Percentiles rank a stretch among this genome's conserved stretches.
Evolutionary conservation across 257 asterid species (phyloP).

Genomic region (Solanum etuberosum): DNA sequence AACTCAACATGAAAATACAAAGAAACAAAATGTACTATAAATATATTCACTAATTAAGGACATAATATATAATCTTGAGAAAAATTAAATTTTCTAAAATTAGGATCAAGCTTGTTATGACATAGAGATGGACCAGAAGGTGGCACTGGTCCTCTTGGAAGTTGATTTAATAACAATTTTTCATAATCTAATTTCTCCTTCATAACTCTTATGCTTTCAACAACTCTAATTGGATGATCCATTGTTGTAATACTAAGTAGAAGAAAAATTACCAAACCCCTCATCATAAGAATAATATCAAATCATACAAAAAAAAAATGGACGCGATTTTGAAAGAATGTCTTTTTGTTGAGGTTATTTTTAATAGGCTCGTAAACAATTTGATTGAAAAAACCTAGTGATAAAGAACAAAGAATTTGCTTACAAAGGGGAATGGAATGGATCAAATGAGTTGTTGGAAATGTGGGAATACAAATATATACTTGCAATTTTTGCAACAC

Average conservation of each 20-base stretch:
- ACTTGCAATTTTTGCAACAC: background rate
- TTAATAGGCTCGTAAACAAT: background rate
- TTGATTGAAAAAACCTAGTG: background rate
- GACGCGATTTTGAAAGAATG: background rate
- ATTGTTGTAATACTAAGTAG: background rate
- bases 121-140: constrained; percentile 58
- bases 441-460: background rate
- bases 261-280: constrained; percentile 13
- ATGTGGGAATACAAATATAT: background rate
- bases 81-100: constrained; percentile 1
- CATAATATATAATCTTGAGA: constrained; percentile 17
- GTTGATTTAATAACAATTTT: constrained; percentile 18
- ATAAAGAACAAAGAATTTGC: background rate
- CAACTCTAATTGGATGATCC: constrained; percentile 12
- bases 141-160: constrained; percentile 63
- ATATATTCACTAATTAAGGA: constrained; percentile 17
- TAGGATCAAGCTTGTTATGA: constrained; percentile 37
- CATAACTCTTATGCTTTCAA: constrained; percentile 20
- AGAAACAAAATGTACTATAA: background rate
- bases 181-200: constrained; percentile 2
- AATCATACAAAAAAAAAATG: background rate
- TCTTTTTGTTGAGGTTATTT: background rate
- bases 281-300: background rate
- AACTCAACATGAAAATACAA: background rate
- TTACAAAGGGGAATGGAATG: background rate